These are phyloP conservation scores for Aspergillus wentii DNA, from an alignment of 495 filamentous ascomycete species.

Conservation along the genomic window DNA sequence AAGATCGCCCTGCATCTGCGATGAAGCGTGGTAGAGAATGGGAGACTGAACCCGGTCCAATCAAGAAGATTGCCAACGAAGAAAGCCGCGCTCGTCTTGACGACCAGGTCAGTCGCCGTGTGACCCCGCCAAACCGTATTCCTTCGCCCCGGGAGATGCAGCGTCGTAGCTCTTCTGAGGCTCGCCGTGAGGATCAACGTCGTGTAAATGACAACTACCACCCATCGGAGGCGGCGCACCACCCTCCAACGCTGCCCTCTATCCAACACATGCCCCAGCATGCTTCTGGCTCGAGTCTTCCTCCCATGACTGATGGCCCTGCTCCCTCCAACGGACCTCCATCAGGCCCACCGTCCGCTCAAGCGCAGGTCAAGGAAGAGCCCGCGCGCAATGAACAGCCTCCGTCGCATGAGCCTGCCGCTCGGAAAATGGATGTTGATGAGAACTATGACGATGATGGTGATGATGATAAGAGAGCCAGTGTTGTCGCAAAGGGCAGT, in stretches of 20 bases:
- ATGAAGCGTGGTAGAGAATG: slow-evolving; percentile 87
- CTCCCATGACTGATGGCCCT: slow-evolving; percentile 52
- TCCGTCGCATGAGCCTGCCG: slow-evolving; percentile 71
- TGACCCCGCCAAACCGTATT: slow-evolving; percentile 55
- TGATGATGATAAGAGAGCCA: slow-evolving; percentile 71
- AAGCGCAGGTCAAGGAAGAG: slow-evolving; percentile 42
- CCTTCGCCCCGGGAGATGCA: slow-evolving; percentile 64
- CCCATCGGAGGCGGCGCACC: slow-evolving; percentile 86
- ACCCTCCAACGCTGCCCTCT: slow-evolving; percentile 67
- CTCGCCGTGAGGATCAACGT: slow-evolving; percentile 62
- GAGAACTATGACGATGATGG: slow-evolving; percentile 91
- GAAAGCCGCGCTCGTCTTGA: slow-evolving; percentile 83
- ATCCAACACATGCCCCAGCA: slow-evolving; percentile 70
- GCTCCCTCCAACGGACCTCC: slow-evolving; percentile 58
- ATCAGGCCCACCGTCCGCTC: slow-evolving; percentile 40
- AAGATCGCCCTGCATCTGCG: slow-evolving; percentile 72
- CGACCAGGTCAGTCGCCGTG: slow-evolving; percentile 72
- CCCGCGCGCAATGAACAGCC: slow-evolving; percentile 48
- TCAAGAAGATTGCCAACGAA: slow-evolving; percentile 83
- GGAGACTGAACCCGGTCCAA: slow-evolving; percentile 65
- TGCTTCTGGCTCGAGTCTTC: slow-evolving; percentile 37
- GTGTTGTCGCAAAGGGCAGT: slow-evolving; percentile 32
- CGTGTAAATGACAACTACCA: slow-evolving; percentile 74
- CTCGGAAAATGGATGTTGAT: slow-evolving; percentile 94
- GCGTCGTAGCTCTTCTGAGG: slow-evolving; percentile 75